Evolutionary conservation across 2,329 filamentous ascomycete genomes (phyloP).

Genomic region (Chrysoporthe austroafricana): DNA sequence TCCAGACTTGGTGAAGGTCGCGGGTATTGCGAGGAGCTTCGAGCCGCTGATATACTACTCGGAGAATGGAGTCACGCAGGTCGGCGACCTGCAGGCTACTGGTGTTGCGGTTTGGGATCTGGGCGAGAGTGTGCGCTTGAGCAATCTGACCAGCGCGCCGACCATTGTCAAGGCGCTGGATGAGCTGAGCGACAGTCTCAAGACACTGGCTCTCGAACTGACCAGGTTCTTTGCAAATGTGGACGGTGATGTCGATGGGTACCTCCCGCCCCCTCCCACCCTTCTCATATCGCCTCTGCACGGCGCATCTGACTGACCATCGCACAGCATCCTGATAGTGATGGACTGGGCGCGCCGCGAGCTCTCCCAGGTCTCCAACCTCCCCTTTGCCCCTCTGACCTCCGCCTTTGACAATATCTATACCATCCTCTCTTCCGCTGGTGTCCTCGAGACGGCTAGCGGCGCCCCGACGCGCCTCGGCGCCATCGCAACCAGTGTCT

Average conservation of each 20-base stretch:
- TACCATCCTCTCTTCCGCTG: slow-evolving; percentile 69
- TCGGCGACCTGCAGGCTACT: slow-evolving; percentile 86
- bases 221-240: slow-evolving; percentile 93
- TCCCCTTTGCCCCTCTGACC: slow-evolving; percentile 66
- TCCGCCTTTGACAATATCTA: slow-evolving; percentile 84
- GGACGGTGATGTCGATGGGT: slow-evolving; percentile 88
- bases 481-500: slow-evolving; percentile 68
- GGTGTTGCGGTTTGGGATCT: slow-evolving; percentile 94
- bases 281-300: background rate
- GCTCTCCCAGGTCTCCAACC: slow-evolving; percentile 68
- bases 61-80: slow-evolving; percentile 83
- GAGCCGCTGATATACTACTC: slow-evolving; percentile 95
- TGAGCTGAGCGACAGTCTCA: slow-evolving; percentile 82
- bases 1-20: slow-evolving; percentile 88
- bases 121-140: slow-evolving; percentile 83
- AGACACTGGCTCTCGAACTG: slow-evolving; percentile 81
- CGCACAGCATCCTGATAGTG: slow-evolving; percentile 75
- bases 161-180: slow-evolving; percentile 87
- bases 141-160: slow-evolving; percentile 87
- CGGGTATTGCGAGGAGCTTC: slow-evolving; percentile 85
- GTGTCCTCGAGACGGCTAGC: slow-evolving; percentile 57
- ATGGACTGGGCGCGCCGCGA: slow-evolving; percentile 97
- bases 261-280: slow-evolving; percentile 35
- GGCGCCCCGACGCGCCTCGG: slow-evolving; percentile 71
- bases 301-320: background rate